Conservation (phyloP, 345 rosid species). For the Cardamine resedifolia region DNA sequence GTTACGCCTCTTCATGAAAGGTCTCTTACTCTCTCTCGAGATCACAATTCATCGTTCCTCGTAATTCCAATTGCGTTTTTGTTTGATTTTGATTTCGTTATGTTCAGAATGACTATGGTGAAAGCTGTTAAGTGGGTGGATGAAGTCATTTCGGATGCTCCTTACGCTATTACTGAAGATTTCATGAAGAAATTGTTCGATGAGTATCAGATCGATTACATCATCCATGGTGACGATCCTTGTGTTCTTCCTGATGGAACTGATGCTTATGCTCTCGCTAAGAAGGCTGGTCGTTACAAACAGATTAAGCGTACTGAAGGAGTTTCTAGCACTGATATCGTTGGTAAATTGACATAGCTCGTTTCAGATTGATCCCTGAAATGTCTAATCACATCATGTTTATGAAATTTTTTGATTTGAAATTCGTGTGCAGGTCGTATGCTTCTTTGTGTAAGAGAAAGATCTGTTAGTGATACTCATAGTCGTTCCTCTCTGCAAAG, state of each 20-base stretch:
- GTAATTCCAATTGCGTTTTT: not conserved
- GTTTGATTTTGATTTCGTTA: not conserved
- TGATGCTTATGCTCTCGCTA: constrained; percentile 92
- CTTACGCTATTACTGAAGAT: constrained; percentile 83
- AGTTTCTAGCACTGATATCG: constrained; percentile 98
- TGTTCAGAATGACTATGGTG: constrained; percentile 70
- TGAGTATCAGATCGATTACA: constrained; percentile 82
- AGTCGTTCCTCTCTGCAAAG: constrained; percentile 40
- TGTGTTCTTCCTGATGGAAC: constrained; percentile 95
- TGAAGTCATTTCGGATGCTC: constrained; percentile 85
- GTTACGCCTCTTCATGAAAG: constrained; percentile 87
- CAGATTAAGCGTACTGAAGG: constrained; percentile 99
- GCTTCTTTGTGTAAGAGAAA: constrained; percentile 60
- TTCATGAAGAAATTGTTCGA: constrained; percentile 80
- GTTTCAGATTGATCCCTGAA: not conserved
- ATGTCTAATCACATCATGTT: not conserved
- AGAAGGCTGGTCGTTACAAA: constrained; percentile 89
- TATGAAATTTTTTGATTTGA: not conserved
- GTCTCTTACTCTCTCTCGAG: constrained; percentile 35
- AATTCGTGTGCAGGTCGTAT: constrained; percentile 62
- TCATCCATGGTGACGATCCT: constrained; percentile 96
- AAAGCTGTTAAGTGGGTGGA: constrained; percentile 97
- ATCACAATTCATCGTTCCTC: not conserved
- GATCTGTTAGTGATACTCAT: constrained; percentile 36
- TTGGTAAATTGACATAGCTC: constrained; percentile 52